Evolutionary conservation across 2,329 filamentous ascomycete genomes (phyloP).

Genomic region (Verticillium albo-atrum): DNA sequence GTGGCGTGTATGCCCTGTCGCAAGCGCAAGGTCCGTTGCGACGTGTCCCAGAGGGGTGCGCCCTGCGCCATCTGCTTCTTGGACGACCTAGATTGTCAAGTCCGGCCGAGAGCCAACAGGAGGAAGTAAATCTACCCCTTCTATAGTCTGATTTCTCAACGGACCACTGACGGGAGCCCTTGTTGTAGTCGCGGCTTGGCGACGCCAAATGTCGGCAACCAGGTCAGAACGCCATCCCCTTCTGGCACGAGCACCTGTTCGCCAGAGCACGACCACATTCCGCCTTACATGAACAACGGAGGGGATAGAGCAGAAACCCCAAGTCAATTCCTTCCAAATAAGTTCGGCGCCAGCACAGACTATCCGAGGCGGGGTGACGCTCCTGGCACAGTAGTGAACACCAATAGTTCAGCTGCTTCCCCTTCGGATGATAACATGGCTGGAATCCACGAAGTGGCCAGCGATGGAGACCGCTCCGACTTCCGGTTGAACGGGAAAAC

Average conservation of each 20-base stretch:
- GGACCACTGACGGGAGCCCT: constrained; percentile 6
- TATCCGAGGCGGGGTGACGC: too few relatives aligned
- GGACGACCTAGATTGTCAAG: constrained; percentile 39
- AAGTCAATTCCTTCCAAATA: too few relatives aligned
- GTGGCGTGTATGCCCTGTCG: constrained; percentile 46
- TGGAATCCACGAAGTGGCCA: too few relatives aligned
- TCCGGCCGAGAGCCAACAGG: constrained; percentile 33
- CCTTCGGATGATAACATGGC: too few relatives aligned
- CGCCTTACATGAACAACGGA: too few relatives aligned
- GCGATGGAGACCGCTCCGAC: too few relatives aligned
- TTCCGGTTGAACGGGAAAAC: too few relatives aligned
- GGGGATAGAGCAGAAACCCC: too few relatives aligned
- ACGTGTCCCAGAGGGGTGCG: constrained; percentile 41
- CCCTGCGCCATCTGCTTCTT: constrained; percentile 50
- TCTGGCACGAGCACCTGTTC: background rate
- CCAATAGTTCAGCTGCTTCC: too few relatives aligned
- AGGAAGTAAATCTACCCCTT: constrained; percentile 18
- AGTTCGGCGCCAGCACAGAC: too few relatives aligned
- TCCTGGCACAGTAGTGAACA: too few relatives aligned
- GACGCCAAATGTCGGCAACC: constrained; percentile 16
- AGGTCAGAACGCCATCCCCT: constrained; percentile 5
- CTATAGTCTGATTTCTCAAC: background rate
- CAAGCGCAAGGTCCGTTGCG: constrained; percentile 45
- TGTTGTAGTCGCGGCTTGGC: constrained; percentile 21
- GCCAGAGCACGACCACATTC: background rate